phyloP scores from a whole-genome alignment of 1,284 basidiomycete species.

The Xerocomus tenax region DNA sequence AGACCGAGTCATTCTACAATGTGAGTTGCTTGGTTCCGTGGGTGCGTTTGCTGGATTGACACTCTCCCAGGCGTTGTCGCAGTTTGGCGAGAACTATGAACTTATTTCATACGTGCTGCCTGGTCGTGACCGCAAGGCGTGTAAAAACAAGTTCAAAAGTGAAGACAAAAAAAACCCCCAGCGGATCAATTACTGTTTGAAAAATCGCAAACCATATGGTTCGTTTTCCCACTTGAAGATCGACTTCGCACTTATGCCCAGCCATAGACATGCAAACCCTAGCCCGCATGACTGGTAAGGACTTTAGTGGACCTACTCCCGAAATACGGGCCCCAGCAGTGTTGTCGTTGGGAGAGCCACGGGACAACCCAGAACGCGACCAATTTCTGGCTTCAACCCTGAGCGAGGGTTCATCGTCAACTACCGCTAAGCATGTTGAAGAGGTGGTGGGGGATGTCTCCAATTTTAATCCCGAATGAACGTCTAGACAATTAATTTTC shows the following conservation, averaged over 20 bases:
- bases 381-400: slow-evolving; percentile 1
- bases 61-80: slow-evolving; percentile 60
- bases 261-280: slow-evolving; percentile 56
- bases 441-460: slow-evolving; percentile 31
- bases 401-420: slow-evolving; percentile 2
- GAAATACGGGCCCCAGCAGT: slow-evolving; percentile 49
- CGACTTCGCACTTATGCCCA: slow-evolving; percentile 1
- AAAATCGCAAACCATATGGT: slow-evolving; percentile 65
- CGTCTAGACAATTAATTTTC: neutral
- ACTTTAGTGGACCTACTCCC: slow-evolving; percentile 72
- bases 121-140: slow-evolving; percentile 77
- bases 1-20: slow-evolving; percentile 79
- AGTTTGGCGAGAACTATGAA: slow-evolving; percentile 89
- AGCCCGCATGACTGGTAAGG: slow-evolving; percentile 69
- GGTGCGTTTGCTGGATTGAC: slow-evolving; percentile 4
- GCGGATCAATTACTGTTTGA: slow-evolving; percentile 59
- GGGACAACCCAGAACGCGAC: neutral
- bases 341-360: slow-evolving; percentile 25
- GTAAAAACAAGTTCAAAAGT: slow-evolving; percentile 84
- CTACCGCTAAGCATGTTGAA: slow-evolving; percentile 16
- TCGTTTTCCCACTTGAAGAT: slow-evolving; percentile 18
- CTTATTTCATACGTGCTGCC: slow-evolving; percentile 80
- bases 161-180: slow-evolving; percentile 74
- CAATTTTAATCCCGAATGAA: slow-evolving; percentile 20
- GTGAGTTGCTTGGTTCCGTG: slow-evolving; percentile 39